These are phyloP conservation scores for Pilobolus umbonatus DNA, from an alignment of 192 early-diverging fungal species.

Conservation along the genomic window DNA sequence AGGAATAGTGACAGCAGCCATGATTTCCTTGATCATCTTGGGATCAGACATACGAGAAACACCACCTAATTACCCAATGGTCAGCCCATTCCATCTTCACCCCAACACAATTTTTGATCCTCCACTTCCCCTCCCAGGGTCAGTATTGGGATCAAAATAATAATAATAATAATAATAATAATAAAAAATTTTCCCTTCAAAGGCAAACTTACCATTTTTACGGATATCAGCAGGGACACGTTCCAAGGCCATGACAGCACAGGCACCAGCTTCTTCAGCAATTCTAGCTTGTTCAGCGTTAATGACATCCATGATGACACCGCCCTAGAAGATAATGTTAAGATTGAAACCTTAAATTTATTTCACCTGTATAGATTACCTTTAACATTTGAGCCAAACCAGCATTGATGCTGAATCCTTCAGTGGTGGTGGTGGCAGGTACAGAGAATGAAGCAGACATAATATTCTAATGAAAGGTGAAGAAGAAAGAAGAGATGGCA, in stretches of 20 bases:
- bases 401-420: conserved; percentile 81
- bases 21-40: conserved; percentile 95
- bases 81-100: too few relatives aligned
- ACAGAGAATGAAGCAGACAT: conserved; percentile 38
- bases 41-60: conserved; percentile 99
- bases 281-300: conserved; percentile 97
- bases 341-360: background rate
- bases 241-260: conserved; percentile 96
- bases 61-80: too few relatives aligned
- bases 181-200: background rate
- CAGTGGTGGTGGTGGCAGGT: conserved; percentile 32
- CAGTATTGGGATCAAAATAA: too few relatives aligned
- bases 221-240: conserved; percentile 99
- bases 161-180: too few relatives aligned
- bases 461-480: background rate
- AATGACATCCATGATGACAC: conserved; percentile 99
- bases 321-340: conserved; percentile 59
- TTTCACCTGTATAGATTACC: conserved; percentile 46
- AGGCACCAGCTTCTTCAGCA: conserved; percentile 95
- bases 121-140: too few relatives aligned
- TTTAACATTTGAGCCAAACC: conserved; percentile 98
- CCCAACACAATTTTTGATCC: too few relatives aligned
- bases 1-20: conserved; percentile 91
- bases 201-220: conserved; percentile 65
- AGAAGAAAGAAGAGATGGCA: conserved; percentile 5